Conservation (phyloP, 2,329 filamentous ascomycete genomes). For the Fusarium graminum region DNA sequence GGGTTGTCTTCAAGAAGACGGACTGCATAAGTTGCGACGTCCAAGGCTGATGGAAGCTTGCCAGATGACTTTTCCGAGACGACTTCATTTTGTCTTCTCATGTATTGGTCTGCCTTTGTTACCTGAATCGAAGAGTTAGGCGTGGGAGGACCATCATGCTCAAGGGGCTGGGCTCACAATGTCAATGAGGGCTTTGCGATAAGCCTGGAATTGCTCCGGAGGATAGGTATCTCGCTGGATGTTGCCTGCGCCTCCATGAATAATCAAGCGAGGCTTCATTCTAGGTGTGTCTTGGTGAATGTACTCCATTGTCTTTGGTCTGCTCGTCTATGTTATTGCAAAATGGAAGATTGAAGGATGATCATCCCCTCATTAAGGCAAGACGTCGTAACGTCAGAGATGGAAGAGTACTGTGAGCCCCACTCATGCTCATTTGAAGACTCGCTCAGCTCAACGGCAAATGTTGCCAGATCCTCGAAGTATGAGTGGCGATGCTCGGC, state of each 20-base stretch:
- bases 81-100: constrained; percentile 50
- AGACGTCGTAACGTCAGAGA: constrained; percentile 10
- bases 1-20: constrained; percentile 80
- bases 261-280: constrained; percentile 71
- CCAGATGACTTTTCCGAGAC: constrained; percentile 22
- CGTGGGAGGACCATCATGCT: too few species aligned
- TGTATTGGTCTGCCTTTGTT: constrained; percentile 61
- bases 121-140: constrained; percentile 49
- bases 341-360: constrained; percentile 1
- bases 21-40: constrained; percentile 81
- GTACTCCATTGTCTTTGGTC: constrained; percentile 57
- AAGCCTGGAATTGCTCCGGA: constrained; percentile 68
- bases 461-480: background rate
- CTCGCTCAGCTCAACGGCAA: background rate
- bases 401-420: constrained; percentile 7
- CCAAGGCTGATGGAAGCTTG: constrained; percentile 70
- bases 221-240: constrained; percentile 72
- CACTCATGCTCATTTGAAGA: constrained; percentile 14
- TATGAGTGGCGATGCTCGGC: background rate
- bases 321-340: background rate
- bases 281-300: constrained; percentile 43
- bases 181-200: constrained; percentile 70
- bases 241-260: constrained; percentile 81
- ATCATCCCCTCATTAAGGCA: constrained; percentile 13
- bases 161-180: constrained; percentile 63